Base-by-base conservation (phyloP, 441 rosid species). In the Raphanus hybrid region DNA sequence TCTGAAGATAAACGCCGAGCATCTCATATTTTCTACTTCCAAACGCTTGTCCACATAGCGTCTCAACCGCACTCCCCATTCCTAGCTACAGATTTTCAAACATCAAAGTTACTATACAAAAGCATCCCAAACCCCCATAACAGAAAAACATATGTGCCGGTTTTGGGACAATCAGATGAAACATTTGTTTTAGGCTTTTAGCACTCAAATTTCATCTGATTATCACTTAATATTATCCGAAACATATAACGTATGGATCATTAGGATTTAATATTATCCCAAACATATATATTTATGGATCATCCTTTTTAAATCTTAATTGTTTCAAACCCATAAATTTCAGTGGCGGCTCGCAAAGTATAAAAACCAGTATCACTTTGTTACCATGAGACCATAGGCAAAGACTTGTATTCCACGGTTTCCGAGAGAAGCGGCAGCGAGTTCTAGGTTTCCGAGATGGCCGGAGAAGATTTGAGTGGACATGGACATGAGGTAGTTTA, bases 11-110 rank as follows among this genome's bases (percentile, higher is more conserved):
- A 15, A 89, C 11, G 35, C 91, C 90, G 26, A 87, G 77, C 87
- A 87, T 84, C 4, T 75, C 85, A 71, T 77, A 85, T 61, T 85
- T 84, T 18, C 65, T 64, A 2, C 91, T 91, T 2, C 91, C 93
- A 18, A 69, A 82, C 3, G 93, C 91, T 84, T 87, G 91, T 0
- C 93, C 93, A 12, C 91, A 89, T 1, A 87, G 69, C 2, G 90
- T 89, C 81, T 89, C 90, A 70, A 89, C 86, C 10, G 93, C 90
- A 75, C 90, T 87, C 12, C 89, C 86, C 91, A 89, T 89, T 6
- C 91, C 90, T 29, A 85, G n/a, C 91, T 89, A 15, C 58, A 82
- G 14, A 50, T 34, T 60, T 27, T 12, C 27, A 52, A 52, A 52
- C 18, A 52, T 14, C 20, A 52, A 52, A 52, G 20, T 15, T 52